These are phyloP conservation scores for Diaporthe eres DNA, from an alignment of 2,329 filamentous ascomycete species.

Conservation along the genomic window DNA sequence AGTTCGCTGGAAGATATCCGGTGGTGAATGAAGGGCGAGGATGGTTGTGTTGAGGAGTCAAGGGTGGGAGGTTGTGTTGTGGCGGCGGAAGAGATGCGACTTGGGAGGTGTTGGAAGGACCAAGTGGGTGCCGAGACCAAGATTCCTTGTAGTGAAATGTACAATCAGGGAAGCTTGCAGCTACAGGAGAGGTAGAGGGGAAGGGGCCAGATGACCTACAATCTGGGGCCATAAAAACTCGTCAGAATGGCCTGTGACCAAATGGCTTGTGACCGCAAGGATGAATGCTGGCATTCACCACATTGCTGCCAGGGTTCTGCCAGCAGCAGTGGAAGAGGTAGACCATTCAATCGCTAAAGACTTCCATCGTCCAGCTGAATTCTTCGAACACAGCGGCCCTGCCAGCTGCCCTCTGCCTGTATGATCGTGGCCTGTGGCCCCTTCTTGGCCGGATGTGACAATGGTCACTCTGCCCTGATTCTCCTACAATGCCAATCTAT, in stretches of 20 bases:
- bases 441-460: neutral
- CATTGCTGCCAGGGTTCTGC: too few species aligned
- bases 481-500: neutral
- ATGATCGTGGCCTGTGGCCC: neutral
- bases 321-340: neutral
- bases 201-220: neutral
- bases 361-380: neutral
- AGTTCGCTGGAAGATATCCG: neutral
- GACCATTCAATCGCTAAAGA: neutral
- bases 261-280: neutral
- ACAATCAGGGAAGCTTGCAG: neutral
- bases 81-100: neutral
- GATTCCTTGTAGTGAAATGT: neutral
- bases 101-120: neutral
- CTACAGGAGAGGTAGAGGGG: neutral
- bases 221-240: neutral
- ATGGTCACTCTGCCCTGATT: neutral
- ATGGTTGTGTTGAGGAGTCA: neutral
- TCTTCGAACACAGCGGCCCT: too few species aligned
- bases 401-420: neutral
- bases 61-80: neutral
- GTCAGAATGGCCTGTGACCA: neutral
- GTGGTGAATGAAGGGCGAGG: neutral
- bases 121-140: neutral
- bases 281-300: neutral